Conservation (phyloP, 306 rosid genomes). For the Citrullus colocynthis region DNA sequence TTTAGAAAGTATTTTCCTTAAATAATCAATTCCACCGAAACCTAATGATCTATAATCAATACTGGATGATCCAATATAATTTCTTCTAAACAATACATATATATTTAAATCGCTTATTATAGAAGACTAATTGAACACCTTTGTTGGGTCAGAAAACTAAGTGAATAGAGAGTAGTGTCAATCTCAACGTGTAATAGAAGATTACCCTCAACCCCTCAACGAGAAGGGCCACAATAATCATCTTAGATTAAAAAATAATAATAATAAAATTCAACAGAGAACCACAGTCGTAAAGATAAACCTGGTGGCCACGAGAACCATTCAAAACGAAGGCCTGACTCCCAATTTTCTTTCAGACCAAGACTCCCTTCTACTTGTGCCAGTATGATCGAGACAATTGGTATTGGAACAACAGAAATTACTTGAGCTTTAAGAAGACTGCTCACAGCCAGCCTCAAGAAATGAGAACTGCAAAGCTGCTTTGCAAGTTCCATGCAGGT, state of each 20-base stretch:
- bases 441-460: slow-evolving; percentile 37
- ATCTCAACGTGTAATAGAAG: background rate
- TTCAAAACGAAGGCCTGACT: slow-evolving; percentile 49
- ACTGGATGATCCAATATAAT: background rate
- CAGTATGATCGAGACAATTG: slow-evolving; percentile 45
- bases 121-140: background rate
- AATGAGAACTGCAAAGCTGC: slow-evolving; percentile 24
- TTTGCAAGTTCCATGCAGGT: slow-evolving; percentile 67
- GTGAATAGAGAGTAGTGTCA: background rate
- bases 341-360: slow-evolving; percentile 74
- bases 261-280: background rate
- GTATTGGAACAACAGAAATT: slow-evolving; percentile 40
- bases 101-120: background rate
- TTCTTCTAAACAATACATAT: background rate
- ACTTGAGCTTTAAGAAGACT: slow-evolving; percentile 53
- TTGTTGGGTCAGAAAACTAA: background rate
- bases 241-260: background rate
- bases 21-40: background rate
- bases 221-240: background rate
- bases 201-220: background rate
- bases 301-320: slow-evolving; percentile 94
- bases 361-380: slow-evolving; percentile 92
- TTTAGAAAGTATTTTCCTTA: background rate
- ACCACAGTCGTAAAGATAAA: slow-evolving; percentile 14
- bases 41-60: background rate